A percentile compares a stretch with the other conserved stretches of the same genome.
Evolutionary conservation across 768 basidiomycete genomes (phyloP).

Genomic region (Suillus subluteus): DNA sequence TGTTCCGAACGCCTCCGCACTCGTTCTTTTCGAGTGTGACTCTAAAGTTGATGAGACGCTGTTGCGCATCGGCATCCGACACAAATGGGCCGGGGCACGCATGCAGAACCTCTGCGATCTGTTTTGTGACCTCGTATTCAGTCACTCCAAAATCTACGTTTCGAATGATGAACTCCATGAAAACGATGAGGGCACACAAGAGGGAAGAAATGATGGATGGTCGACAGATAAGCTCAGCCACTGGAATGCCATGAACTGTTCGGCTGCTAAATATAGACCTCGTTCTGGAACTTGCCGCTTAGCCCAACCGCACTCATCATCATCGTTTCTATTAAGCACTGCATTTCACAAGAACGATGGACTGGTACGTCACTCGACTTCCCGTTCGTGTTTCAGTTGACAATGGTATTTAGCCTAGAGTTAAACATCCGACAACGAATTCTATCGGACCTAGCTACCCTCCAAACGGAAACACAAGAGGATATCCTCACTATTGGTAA

Average conservation of each 20-base stretch:
- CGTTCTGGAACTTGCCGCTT: too few relatives aligned
- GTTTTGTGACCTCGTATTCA: constrained; percentile 59
- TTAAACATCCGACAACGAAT: constrained; percentile 78
- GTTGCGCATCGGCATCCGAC: constrained; percentile 16
- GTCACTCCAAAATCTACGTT: constrained; percentile 43
- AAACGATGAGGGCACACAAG: neutral
- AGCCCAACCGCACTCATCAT: too few relatives aligned
- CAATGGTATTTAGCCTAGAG: constrained; percentile 57
- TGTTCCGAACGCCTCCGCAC: constrained; percentile 57
- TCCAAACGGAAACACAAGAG: constrained; percentile 51
- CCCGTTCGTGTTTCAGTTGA: constrained; percentile 10
- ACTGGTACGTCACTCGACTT: constrained; percentile 43
- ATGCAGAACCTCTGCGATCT: constrained; percentile 61
- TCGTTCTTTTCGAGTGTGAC: constrained; percentile 55
- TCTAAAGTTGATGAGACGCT: constrained; percentile 57
- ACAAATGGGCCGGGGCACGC: constrained; percentile 32
- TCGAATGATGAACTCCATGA: constrained; percentile 44
- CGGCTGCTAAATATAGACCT: neutral
- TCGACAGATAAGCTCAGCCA: constrained; percentile 6
- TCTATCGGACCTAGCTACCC: constrained; percentile 71
- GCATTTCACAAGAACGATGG: constrained; percentile 39
- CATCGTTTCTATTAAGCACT: neutral
- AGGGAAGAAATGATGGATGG: neutral
- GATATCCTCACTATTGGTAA: constrained; percentile 53
- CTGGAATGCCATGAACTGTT: neutral